Evolutionary conservation across 164 flowering plant species (phyloP), one percentile per base, ranked within the genome.

Genomic region (Chimonanthus praecox): DNA sequence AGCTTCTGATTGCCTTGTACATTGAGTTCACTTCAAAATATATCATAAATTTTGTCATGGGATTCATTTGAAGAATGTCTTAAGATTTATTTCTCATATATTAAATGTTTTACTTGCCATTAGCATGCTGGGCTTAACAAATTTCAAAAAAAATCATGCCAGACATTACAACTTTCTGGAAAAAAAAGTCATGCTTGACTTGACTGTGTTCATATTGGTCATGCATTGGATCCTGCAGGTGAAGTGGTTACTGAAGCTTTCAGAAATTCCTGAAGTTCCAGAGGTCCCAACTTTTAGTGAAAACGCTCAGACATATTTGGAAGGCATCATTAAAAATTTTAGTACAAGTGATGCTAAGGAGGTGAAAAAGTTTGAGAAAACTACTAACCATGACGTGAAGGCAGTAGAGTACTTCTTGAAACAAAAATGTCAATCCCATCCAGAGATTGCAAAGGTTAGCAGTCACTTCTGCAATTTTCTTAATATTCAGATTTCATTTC

Each of bases 361-460:
- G 74, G 87, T 95, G 43, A 93, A 90, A 72, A 83, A 83, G 3
- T 93, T 95, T 71, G 98, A 95, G 88, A 90, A 69, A 80, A 86
- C 88, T 72, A 95, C 99, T 3, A 93, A 95, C 75, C 98, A 95
- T 83, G 99, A 93, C 79, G 99, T 92, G 7, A 95, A 95, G 82
- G 99, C 99, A n/a, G 93, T 96, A 51, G 98, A 93, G 67, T 96
- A 96, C 82, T 96, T 90, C 82, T 81, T 94, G 83, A 94, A 94
- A 76, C 78, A 85, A 75, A 89, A 82, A 76, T 92, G 99, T 64
- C 85, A 87, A 64, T 79, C 90, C 8, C 86, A 94, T 77, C 85
- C 93, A n/a, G 98, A 96, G 83, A 78, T 96, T 80, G 86, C 86
- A 10, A 89, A 94, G 98, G 98, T 71, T 75, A 58, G 61, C 4